These are phyloP conservation scores for Verticillium longisporum DNA, from an alignment of 2,329 filamentous ascomycete species.

Conservation along the genomic window DNA sequence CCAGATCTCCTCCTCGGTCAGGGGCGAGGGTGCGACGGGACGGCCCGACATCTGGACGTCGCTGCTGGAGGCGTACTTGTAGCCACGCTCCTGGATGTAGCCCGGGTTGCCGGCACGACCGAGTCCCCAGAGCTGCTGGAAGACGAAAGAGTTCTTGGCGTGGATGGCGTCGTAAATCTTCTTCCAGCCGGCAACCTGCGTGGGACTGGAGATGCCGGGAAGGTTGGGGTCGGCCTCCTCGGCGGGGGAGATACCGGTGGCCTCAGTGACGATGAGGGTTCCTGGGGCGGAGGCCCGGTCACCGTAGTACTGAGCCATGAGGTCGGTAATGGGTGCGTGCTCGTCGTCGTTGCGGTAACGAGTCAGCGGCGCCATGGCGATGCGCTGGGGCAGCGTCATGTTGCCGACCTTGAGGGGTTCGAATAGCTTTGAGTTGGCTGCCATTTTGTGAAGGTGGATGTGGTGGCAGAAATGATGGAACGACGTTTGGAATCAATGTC, in stretches of 20 bases:
- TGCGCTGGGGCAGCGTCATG: slow-evolving; percentile 29
- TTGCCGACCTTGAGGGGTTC: slow-evolving; percentile 33
- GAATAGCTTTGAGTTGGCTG: slow-evolving; percentile 28
- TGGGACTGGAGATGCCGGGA: slow-evolving; percentile 37
- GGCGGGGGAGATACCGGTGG: slow-evolving; percentile 17
- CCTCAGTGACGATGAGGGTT: slow-evolving; percentile 23
- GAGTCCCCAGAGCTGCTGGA: slow-evolving; percentile 14
- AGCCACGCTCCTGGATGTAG: slow-evolving; percentile 13
- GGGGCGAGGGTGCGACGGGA: background rate
- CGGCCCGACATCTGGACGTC: slow-evolving; percentile 16
- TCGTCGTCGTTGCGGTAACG: slow-evolving; percentile 39
- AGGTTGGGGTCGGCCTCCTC: slow-evolving; percentile 15
- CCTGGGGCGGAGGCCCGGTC: slow-evolving; percentile 35
- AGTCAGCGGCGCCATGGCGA: slow-evolving; percentile 54
- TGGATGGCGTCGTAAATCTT: slow-evolving; percentile 20
- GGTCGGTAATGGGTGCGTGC: slow-evolving; percentile 16
- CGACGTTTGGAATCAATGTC: background rate
- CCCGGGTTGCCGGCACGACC: slow-evolving; percentile 10
- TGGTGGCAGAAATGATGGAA: background rate
- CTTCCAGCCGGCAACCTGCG: slow-evolving; percentile 19
- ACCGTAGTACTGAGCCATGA: slow-evolving; percentile 20
- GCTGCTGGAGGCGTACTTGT: slow-evolving; percentile 18
- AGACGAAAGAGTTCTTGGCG: slow-evolving; percentile 19
- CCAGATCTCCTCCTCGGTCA: slow-evolving; percentile 49
- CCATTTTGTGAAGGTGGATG: slow-evolving; percentile 4